Percentiles rank a stretch among this genome's conserved stretches.
Evolutionary conservation across 2,329 filamentous ascomycete genomes (phyloP).

Genomic region (Pleoardoris graminearum): DNA sequence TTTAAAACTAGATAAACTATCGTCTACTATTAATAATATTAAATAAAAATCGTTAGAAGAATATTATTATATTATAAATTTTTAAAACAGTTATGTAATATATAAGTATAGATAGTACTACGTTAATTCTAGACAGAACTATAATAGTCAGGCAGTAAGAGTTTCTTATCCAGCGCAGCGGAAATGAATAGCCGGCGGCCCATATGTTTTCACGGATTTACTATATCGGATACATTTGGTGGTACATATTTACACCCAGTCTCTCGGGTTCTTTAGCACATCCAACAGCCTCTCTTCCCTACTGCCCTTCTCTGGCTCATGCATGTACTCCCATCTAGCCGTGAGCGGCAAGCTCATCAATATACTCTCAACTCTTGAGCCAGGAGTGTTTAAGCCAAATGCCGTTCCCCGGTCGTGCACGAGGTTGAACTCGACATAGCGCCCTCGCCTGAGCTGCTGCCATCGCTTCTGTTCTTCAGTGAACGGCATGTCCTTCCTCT

Average conservation of each 20-base stretch:
- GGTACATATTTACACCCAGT: constrained; percentile 54
- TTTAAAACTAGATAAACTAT: no score
- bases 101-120: no score
- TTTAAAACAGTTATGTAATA: no score
- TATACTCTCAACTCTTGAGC: constrained; percentile 91
- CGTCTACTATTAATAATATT: no score
- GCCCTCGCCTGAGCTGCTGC: constrained; percentile 92
- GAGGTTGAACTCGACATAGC: constrained; percentile 98
- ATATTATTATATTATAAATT: no score
- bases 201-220: no score
- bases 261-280: constrained; percentile 64
- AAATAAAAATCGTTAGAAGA: no score
- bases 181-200: no score
- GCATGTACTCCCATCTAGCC: constrained; percentile 95
- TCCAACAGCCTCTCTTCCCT: constrained; percentile 80
- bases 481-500: constrained; percentile 88
- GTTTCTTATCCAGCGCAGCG: no score
- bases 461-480: constrained; percentile 86
- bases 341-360: constrained; percentile 95
- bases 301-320: constrained; percentile 74
- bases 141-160: no score
- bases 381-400: constrained; percentile 91
- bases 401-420: constrained; percentile 94
- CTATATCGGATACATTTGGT: no score
- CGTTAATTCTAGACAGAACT: no score